Evolutionary conservation across 768 basidiomycete genomes (phyloP), one percentile per base, ranked within the genome.

Genomic region (Mycena vitilis): DNA sequence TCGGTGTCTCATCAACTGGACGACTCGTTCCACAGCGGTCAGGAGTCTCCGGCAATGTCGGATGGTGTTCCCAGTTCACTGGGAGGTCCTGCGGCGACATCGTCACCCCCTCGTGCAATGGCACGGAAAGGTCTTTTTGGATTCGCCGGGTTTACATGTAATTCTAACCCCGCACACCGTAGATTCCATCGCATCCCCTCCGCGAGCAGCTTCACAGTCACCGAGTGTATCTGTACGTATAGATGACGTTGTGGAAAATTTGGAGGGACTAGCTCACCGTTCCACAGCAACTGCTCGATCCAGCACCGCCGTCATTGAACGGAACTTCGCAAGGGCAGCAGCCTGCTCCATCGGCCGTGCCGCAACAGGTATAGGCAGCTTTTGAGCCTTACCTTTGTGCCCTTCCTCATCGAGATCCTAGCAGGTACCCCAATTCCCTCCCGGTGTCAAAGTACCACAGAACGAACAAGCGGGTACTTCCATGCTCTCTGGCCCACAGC

Each of bases 21-120:
- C 65, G 89, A 87, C 30, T 91, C 93, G 30, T 87, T 90, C 68
- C 91, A 90, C 75, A 91, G 91, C 53, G 87, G 86, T 13, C 86
- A 90, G 75, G 88, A 89, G 69, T 93, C 93, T 15, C 92, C 93
- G 63, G 87, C 88, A 71, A 75, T 93, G 69, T 93, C 91, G 51
- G 92, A 94, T 73, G 89, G 90, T 44, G 78, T 81, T 15, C 78
- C 80, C 62, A 79, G 82, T 73, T 78, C 79, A 60, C 67, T 78
- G 65, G 74, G 84, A 77, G 82, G 81, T 64, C 85, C 85, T 61
- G 85, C 81, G 36, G 85, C 86, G 55, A 84, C 87, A 48, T 87
- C 89, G 13, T 90, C 90, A 40, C 92, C 92, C 55, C 88, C 86
- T 60, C 84, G 84, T 57, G 74, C 57, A 30, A 44, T 79, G 56